phyloP scores from a whole-genome alignment of 2,329 filamentous ascomycete species.

The Blastomyces emzantsi region DNA sequence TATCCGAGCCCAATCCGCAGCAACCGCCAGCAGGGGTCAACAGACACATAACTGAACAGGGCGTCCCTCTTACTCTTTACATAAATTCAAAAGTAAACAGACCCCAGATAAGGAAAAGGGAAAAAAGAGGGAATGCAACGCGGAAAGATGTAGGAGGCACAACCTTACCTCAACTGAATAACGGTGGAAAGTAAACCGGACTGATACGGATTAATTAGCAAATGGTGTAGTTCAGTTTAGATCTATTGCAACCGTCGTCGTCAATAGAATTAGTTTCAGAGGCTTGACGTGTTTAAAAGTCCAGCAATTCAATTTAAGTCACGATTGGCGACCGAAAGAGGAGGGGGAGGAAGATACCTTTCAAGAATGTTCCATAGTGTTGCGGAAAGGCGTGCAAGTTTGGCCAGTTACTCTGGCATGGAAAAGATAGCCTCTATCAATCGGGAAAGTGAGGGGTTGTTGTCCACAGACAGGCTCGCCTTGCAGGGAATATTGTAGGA shows the following conservation, averaged over 20 bases:
- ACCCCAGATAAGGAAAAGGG: neutral
- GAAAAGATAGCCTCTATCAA: neutral
- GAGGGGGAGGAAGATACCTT: neutral
- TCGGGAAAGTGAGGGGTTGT: neutral
- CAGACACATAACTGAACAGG: neutral
- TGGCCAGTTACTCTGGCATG: neutral
- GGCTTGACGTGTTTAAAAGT: neutral
- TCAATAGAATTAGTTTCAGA: neutral
- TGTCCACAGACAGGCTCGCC: neutral
- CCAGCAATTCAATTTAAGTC: slow-evolving; percentile 4
- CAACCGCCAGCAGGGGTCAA: neutral
- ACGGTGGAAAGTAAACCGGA: neutral
- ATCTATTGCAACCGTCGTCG: neutral
- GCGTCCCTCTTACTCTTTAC: neutral
- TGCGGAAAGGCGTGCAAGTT: neutral
- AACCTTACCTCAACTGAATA: slow-evolving; percentile 3
- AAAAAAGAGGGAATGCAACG: neutral
- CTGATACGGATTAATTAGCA: neutral
- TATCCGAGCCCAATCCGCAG: neutral
- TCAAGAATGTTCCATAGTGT: slow-evolving; percentile 2
- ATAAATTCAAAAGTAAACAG: neutral
- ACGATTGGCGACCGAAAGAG: slow-evolving; percentile 3
- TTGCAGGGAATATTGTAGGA: slow-evolving; percentile 1
- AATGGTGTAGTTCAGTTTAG: neutral
- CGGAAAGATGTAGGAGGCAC: neutral